A percentile compares a stretch with the other conserved stretches of the same genome.
These are phyloP conservation scores for Truncatella angustata DNA, from an alignment of 2,329 filamentous ascomycete species.

Conservation along the genomic window DNA sequence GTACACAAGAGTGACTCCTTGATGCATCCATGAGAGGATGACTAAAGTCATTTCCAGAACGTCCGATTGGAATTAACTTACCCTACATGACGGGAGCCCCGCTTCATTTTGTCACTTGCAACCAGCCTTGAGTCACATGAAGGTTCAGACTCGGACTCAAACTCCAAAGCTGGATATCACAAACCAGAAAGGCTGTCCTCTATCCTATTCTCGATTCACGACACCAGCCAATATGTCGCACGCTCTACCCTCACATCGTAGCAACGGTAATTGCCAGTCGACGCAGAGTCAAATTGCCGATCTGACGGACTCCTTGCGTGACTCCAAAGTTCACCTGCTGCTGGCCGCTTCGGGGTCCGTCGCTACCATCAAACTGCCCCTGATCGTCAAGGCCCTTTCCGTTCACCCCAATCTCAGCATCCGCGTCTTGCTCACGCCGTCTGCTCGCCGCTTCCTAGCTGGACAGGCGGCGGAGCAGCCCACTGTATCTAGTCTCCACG, in stretches of 20 bases:
- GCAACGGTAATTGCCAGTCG: constrained; percentile 20
- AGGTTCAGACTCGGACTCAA: no score
- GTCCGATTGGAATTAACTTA: background rate
- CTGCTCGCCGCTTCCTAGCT: constrained; percentile 71
- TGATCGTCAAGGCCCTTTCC: constrained; percentile 61
- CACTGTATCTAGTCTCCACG: constrained; percentile 54
- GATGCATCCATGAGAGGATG: background rate
- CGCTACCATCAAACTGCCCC: constrained; percentile 81
- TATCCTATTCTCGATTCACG: background rate
- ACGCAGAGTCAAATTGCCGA: constrained; percentile 23
- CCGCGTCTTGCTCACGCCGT: constrained; percentile 76
- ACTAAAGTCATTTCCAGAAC: background rate
- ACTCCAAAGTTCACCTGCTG: constrained; percentile 59
- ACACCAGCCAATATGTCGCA: constrained; percentile 20
- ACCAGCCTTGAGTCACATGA: no score
- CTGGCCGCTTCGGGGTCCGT: constrained; percentile 70
- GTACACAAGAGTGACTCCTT: no score
- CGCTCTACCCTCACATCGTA: constrained; percentile 22
- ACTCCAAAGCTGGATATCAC: no score
- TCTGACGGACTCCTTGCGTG: constrained; percentile 34
- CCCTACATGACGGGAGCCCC: no score
- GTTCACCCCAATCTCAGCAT: constrained; percentile 62
- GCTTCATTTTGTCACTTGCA: no score
- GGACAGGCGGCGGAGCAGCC: constrained; percentile 80
- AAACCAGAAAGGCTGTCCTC: background rate